Evolutionary conservation across 495 filamentous ascomycete species (phyloP).

Genomic region (Choiromyces venosus): DNA sequence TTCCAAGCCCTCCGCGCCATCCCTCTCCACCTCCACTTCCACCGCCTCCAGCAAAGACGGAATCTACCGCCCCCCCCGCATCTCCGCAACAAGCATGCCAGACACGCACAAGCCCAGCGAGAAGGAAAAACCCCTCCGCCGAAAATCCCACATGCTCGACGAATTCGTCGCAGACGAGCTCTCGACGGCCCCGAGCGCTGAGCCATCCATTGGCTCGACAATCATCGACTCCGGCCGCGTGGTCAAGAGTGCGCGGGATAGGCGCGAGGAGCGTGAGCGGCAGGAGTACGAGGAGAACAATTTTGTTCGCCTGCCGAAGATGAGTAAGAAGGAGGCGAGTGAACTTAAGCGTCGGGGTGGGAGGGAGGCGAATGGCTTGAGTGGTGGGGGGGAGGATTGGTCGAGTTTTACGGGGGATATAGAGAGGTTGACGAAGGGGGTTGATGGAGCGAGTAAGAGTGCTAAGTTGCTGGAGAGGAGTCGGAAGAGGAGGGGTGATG

Average conservation of each 20-base stretch:
- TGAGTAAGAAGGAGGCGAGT: constrained; percentile 70
- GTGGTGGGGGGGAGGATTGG: constrained; percentile 87
- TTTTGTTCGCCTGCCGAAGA: constrained; percentile 73
- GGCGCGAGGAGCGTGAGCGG: constrained; percentile 64
- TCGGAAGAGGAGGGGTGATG: constrained; percentile 55
- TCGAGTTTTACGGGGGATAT: constrained; percentile 68
- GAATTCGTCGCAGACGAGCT: constrained; percentile 79
- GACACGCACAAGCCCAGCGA: constrained; percentile 48
- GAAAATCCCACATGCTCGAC: constrained; percentile 72
- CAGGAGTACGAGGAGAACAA: constrained; percentile 79
- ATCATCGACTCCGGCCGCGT: constrained; percentile 67
- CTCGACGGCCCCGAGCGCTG: constrained; percentile 65
- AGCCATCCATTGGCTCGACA: constrained; percentile 78
- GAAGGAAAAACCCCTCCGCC: constrained; percentile 48
- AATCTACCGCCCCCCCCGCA: constrained; percentile 78
- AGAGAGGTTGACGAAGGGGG: constrained; percentile 63
- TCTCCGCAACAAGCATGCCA: constrained; percentile 68
- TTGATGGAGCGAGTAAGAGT: constrained; percentile 46
- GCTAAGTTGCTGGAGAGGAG: constrained; percentile 61
- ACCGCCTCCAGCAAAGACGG: constrained; percentile 45
- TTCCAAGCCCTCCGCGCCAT: constrained; percentile 44
- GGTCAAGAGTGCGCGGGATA: constrained; percentile 64
- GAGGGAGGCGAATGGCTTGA: constrained; percentile 56
- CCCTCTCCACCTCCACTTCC: not conserved
- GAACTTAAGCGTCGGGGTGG: constrained; percentile 49